A percentile compares a stretch with the other conserved stretches of the same genome.
Evolutionary conservation across 2,329 filamentous ascomycete species (phyloP).

Genomic region (Lachnellula suecica): DNA sequence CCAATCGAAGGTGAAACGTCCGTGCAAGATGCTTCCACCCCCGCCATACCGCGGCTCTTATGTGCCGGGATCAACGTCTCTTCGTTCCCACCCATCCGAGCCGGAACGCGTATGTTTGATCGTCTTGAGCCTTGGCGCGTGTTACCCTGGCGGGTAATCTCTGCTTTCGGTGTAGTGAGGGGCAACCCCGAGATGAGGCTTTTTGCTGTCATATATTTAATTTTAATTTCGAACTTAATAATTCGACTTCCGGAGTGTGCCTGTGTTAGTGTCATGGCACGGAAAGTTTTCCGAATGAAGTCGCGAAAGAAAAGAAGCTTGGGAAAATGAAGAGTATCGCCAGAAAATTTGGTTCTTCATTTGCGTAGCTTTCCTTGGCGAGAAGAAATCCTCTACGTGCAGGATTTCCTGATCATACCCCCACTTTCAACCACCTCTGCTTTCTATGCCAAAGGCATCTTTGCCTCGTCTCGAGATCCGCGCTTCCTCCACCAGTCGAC

Average conservation of each 20-base stretch:
- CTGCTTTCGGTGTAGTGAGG: slow-evolving; percentile 1
- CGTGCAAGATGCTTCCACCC: slow-evolving; percentile 3
- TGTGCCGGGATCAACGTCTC: slow-evolving; percentile 3
- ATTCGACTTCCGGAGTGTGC: no score
- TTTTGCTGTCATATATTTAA: not conserved
- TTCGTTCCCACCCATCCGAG: not conserved
- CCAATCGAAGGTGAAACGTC: slow-evolving; percentile 6
- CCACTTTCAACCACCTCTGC: not conserved
- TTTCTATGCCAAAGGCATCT: not conserved
- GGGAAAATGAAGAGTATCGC: not conserved
- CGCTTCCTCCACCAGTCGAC: not conserved
- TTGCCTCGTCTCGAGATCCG: not conserved
- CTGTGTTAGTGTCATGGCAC: not conserved
- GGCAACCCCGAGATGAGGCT: not conserved
- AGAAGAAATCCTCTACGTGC: not conserved
- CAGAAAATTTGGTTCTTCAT: not conserved
- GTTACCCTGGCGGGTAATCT: not conserved
- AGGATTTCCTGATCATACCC: not conserved
- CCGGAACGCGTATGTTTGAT: not conserved
- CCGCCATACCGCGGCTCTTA: slow-evolving; percentile 11
- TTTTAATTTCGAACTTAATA: not conserved
- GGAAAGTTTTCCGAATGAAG: not conserved
- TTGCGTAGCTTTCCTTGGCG: not conserved
- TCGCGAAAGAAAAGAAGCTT: not conserved
- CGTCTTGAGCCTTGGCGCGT: not conserved